These are phyloP conservation scores for Podaxis pistillaris DNA, from an alignment of 768 basidiomycete genomes.

Conservation along the genomic window DNA sequence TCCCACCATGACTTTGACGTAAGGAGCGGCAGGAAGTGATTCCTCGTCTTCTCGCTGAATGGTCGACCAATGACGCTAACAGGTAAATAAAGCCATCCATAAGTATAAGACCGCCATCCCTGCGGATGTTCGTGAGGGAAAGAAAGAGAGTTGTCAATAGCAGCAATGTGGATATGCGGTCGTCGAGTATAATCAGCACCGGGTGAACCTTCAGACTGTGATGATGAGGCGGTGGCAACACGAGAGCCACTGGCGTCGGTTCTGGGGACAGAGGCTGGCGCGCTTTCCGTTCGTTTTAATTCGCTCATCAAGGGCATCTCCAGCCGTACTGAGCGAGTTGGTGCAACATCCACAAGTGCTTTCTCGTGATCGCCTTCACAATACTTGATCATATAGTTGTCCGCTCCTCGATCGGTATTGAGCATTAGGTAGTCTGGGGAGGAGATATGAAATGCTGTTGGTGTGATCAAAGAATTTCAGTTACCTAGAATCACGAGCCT, in stretches of 20 bases:
- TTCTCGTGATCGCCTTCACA: slow-evolving; percentile 83
- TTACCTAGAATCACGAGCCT: slow-evolving; percentile 84
- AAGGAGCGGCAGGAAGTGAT: slow-evolving; percentile 78
- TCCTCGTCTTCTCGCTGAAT: slow-evolving; percentile 79
- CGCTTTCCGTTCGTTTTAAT: slow-evolving; percentile 45
- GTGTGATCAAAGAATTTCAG: background rate
- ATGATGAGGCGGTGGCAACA: slow-evolving; percentile 24
- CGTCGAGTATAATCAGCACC: slow-evolving; percentile 51
- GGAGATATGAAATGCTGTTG: slow-evolving; percentile 6
- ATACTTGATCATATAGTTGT: slow-evolving; percentile 93
- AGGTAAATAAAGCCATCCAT: slow-evolving; percentile 86
- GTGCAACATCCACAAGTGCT: slow-evolving; percentile 74
- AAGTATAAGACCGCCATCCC: slow-evolving; percentile 77
- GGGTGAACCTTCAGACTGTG: slow-evolving; percentile 34
- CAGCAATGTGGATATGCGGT: slow-evolving; percentile 88
- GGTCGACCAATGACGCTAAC: slow-evolving; percentile 84
- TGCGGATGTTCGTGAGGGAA: slow-evolving; percentile 91
- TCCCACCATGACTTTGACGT: slow-evolving; percentile 91
- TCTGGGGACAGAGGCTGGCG: slow-evolving; percentile 34
- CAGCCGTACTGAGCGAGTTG: slow-evolving; percentile 61
- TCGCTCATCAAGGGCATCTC: slow-evolving; percentile 78
- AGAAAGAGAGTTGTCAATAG: slow-evolving; percentile 90
- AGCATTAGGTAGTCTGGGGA: slow-evolving; percentile 82
- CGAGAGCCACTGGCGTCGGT: slow-evolving; percentile 33
- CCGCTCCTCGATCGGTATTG: slow-evolving; percentile 85